Evolutionary conservation across 2,329 filamentous ascomycete genomes (phyloP).

Genomic region (Alternaria triticimaculans): DNA sequence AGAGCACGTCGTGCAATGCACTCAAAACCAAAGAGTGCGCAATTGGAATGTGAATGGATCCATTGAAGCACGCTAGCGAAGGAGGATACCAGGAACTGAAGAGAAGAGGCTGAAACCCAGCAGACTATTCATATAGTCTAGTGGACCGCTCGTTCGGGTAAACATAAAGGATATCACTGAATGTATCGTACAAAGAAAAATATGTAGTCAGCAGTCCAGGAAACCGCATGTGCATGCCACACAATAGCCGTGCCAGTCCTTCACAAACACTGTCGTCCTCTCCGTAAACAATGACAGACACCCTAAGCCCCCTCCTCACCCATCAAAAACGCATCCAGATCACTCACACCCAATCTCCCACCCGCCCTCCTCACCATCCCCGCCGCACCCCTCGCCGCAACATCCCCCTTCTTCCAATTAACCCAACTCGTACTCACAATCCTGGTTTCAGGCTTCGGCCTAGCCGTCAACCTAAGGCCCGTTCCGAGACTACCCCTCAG

Average conservation of each 20-base stretch:
- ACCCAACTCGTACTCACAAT: constrained; percentile 36
- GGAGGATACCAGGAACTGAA: neutral
- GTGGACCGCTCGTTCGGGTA: neutral
- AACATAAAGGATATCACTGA: neutral
- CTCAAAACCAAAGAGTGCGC: neutral
- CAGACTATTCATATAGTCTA: neutral
- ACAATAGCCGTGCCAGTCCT: neutral
- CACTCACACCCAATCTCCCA: neutral
- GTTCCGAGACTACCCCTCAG: constrained; percentile 23
- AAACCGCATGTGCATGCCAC: neutral
- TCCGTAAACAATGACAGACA: neutral
- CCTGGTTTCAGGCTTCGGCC: constrained; percentile 22
- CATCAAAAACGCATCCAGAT: constrained; percentile 12
- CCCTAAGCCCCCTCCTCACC: neutral
- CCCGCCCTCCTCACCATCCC: constrained; percentile 1
- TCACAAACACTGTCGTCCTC: neutral
- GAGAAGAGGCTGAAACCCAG: neutral
- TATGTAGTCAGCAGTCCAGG: neutral
- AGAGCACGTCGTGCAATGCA: neutral
- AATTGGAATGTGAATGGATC: no score
- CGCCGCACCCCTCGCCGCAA: neutral
- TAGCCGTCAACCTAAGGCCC: constrained; percentile 19
- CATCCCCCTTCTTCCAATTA: constrained; percentile 24
- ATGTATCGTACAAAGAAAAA: neutral
- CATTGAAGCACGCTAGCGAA: neutral